Base-by-base conservation (phyloP, 805 yeast species). In the Metschnikowia amazonensis region DNA sequence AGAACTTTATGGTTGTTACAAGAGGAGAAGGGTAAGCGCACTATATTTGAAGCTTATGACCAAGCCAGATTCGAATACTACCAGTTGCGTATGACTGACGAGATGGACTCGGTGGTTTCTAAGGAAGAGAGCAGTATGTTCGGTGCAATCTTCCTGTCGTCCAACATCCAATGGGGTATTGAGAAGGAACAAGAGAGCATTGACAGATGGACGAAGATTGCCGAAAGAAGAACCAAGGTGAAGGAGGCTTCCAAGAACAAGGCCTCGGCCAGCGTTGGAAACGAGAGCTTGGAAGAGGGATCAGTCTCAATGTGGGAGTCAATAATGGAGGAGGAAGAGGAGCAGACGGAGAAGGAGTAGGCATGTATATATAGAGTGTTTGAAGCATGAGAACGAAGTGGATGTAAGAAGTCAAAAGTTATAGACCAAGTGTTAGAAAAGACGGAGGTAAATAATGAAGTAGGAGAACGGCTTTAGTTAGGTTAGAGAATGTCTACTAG, bases 41-140 rank as follows among this genome's bases (percentile, higher is more conserved):
- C 70, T 32, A 59, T 83, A 23, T 62, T 76, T 38, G 80, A 79
- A 14, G 95, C 96, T 0, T 94, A 92, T 61, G 92, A 88, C 59
- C 79, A 80, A 58, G 89, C 98, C 2, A 77, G 96, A 55, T 81
- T 79, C 53, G 98, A 94, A 66, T 94, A 88, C 62, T 94, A 94
- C 64, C 77, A 85, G 55, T 72, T 88, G 48, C 81, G 97, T 60
- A 87, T 89, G 75, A 81, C 84, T 48, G 85, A 86, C 60, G 96
- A 90, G 58, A 72, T 87, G 88, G 84, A 62, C 69, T 73, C 60
- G 77, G 79, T 60, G 74, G 69, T 92, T 2, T 78, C 87, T 3
- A 75, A 74, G 49, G 99, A 94, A 74, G 97, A 94, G 64, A 79
- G 89, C 7, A 74, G 73, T 46, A 84, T 94, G 95, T 81, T 73